Evolutionary conservation across 2,329 filamentous ascomycete species (phyloP), one percentile per base, ranked within the genome.

Genomic region (Mycosphaerella arachidis): DNA sequence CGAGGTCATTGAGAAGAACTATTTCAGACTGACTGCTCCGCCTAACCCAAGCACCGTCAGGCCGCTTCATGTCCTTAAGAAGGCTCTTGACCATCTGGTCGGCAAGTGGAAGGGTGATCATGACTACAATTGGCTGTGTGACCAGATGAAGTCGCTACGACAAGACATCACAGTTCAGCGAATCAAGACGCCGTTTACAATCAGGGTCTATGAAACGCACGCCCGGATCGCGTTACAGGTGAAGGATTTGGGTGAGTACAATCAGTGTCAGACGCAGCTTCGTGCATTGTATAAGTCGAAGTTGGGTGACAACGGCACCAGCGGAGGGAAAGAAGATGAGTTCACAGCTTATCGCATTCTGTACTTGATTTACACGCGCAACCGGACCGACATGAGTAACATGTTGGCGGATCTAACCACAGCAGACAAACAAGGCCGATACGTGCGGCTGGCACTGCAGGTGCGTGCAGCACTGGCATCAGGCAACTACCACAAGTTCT

Each of bases 231-330:
- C 94, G 68, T 82, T 99, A 77, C 93, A 99, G 78, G 97, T 95
- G 84, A 92, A 90, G 79, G 94, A 99, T 82, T 86, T 97, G 81
- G 93, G 94, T 99, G 94, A 99, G 94, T 99, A 99, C 94, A 99
- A 99, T 82, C 94, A 99, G 84, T 99, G 94, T 78, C 94, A 99
- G 82, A 97, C 94, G 72, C 94, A 99, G 80, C 83, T 99, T 74
- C 91, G 91, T 77, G 91, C 89, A 67, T 81, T 99, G 71, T 97
- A 99, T 78, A 85, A 86, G 75, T 85, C 91, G 79, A 89, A 90
- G 68, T 81, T 96, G 74, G 91, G 91, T 73, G 94, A 92, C 71
- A 91, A 92, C 77, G 65, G 65, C 52, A 61, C 58, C 33, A 67
- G 65, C 53, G 91, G 91, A 73, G 93, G 93, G 71, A 92, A 92